Base-by-base conservation (phyloP, 179 eudicot species). In the Heliamphora pulchella region DNA sequence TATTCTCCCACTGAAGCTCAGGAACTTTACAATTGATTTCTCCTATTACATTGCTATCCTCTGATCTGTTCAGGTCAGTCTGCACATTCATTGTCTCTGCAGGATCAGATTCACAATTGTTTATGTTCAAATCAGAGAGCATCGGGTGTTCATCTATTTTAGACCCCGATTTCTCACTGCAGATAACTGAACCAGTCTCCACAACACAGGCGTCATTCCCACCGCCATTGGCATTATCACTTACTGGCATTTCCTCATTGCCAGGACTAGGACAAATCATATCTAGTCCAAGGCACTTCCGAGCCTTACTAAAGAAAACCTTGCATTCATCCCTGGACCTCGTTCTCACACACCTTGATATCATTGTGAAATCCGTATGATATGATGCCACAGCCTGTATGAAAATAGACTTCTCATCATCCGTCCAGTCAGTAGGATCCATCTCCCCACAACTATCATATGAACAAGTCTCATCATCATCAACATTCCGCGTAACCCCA, bases 361-460 rank as follows among this genome's bases (percentile, higher is more conserved):
- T 87, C 93, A 80, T 85, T 39, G 62, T 71, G 75, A 97, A 97
- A 79, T 97, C 99, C 78, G 89, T 97, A 5, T 98, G 98, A 67
- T 89, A 90, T 50, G 92, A 86, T 39, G 88, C 81, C 79, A 91
- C 89, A 6, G 99, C 97, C 85, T 83, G 89, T 53, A 97, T 81
- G 80, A 97, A 93, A 80, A 82, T 57, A 67, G 92, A 86, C 86
- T 89, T 97, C 89, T 97, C 99, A 65, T 92, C 90, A 77, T 97
- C 99, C 5, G 97, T 92, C 99, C 99, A 97, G 75, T 90, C 91
- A 79, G 83, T 81, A 80, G 89, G 79, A 74, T 91, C 92, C 89
- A 90, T 83, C 86, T 96, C 96, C 53, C 90, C 95, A 85, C 95
- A 92, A 78, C 97, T 92, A 82, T 97, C 99, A 83, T 92, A 98